Conservation (phyloP, 768 basidiomycete species). For the Tremella yokohamensis region DNA sequence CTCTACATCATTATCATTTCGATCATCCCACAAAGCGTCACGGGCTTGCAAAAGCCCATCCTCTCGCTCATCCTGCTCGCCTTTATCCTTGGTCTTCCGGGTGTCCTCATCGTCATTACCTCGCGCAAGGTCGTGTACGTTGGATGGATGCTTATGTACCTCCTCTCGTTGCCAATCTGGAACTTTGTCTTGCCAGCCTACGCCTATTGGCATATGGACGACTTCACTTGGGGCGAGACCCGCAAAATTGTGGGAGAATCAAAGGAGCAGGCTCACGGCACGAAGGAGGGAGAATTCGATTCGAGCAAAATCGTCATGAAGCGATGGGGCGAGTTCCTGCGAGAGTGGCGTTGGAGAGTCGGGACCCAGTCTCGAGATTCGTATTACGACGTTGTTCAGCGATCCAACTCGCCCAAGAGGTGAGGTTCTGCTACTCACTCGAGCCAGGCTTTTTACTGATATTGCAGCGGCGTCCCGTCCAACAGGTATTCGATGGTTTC, state of each 20-base stretch:
- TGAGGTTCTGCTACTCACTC: background rate
- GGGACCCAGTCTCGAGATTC: conserved; percentile 80
- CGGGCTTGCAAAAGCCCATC: conserved; percentile 58
- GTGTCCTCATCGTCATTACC: conserved; percentile 91
- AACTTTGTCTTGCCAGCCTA: conserved; percentile 93
- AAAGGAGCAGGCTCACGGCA: conserved; percentile 65
- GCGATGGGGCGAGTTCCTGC: conserved; percentile 96
- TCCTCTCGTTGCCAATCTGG: conserved; percentile 91
- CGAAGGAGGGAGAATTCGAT: conserved; percentile 97
- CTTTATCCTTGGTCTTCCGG: conserved; percentile 92
- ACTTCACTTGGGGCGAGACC: conserved; percentile 78
- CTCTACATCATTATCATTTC: conserved; percentile 85
- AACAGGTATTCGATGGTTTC: conserved; percentile 73
- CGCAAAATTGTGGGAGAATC: conserved; percentile 72
- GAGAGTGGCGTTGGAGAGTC: conserved; percentile 88
- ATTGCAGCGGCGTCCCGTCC: conserved; percentile 40
- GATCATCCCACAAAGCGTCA: conserved; percentile 66
- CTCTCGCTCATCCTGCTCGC: conserved; percentile 89
- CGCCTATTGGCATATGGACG: conserved; percentile 99
- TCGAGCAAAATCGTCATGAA: conserved; percentile 97
- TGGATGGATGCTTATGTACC: conserved; percentile 95
- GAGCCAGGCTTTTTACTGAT: conserved; percentile 12
- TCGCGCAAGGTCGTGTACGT: conserved; percentile 89
- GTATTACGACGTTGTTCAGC: conserved; percentile 58
- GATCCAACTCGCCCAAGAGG: conserved; percentile 55